These are phyloP conservation scores for Yamadazyma dendronema DNA, from an alignment of 1,139 yeast genomes.

Conservation along the genomic window DNA sequence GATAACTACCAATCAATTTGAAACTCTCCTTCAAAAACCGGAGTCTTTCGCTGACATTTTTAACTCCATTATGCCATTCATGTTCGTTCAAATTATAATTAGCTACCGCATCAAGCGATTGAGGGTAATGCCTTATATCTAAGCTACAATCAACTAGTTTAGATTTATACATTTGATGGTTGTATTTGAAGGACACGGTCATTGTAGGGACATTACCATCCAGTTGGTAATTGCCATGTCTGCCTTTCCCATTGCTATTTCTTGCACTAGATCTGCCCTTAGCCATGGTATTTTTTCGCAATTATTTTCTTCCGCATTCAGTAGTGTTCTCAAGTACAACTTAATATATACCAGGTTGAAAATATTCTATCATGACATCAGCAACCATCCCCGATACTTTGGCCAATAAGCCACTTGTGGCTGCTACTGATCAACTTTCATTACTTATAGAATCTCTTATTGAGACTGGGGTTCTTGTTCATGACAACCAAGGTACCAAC, in stretches of 20 bases:
- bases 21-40: conserved; percentile 32
- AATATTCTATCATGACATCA: conserved; percentile 40
- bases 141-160: background rate
- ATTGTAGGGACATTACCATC: background rate
- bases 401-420: conserved; percentile 43
- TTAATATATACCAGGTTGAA: too few species aligned
- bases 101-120: conserved; percentile 7
- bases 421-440: conserved; percentile 60
- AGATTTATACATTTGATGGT: background rate
- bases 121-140: conserved; percentile 7
- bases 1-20: conserved; percentile 24
- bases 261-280: background rate
- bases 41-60: conserved; percentile 27
- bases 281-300: background rate
- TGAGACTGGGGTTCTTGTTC: conserved; percentile 87
- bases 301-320: background rate
- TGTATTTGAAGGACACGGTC: background rate
- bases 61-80: conserved; percentile 26
- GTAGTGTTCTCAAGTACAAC: too few species aligned
- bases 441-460: conserved; percentile 79
- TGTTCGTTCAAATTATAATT: conserved; percentile 10
- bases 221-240: too few species aligned
- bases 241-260: background rate
- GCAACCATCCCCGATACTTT: conserved; percentile 24
- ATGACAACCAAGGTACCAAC: conserved; percentile 85